Conservation (phyloP, 805 yeast genomes). For the Candida arabinofermentans region DNA sequence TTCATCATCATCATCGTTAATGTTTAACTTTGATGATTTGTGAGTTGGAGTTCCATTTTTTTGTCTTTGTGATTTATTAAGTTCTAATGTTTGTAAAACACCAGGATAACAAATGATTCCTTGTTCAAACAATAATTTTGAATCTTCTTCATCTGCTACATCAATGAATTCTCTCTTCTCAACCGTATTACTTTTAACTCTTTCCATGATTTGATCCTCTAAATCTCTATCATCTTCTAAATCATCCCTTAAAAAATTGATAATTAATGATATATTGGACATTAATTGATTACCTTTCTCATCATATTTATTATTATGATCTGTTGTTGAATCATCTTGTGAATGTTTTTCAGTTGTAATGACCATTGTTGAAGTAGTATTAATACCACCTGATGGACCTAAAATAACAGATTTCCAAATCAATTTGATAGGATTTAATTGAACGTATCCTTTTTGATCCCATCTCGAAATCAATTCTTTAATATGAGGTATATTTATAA, state of each 20-base stretch:
- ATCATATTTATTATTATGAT: slow-evolving; percentile 12
- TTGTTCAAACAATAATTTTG: slow-evolving; percentile 8
- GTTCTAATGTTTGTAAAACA: no score
- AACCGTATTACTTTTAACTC: slow-evolving; percentile 29
- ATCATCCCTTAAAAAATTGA: slow-evolving; percentile 65
- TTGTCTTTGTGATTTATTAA: no score
- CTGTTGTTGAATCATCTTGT: slow-evolving; percentile 1
- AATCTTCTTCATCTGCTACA: slow-evolving; percentile 10
- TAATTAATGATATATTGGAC: slow-evolving; percentile 53
- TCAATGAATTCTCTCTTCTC: slow-evolving; percentile 13
- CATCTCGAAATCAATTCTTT: slow-evolving; percentile 42
- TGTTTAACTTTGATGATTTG: not conserved
- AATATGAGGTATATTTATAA: slow-evolving; percentile 44
- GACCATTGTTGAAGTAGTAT: slow-evolving; percentile 48
- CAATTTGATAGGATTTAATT: slow-evolving; percentile 48
- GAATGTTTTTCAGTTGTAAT: slow-evolving; percentile 19
- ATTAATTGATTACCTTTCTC: slow-evolving; percentile 28
- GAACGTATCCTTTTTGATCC: slow-evolving; percentile 50
- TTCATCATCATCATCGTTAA: not conserved
- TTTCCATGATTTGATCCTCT: slow-evolving; percentile 53
- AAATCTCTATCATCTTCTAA: slow-evolving; percentile 56
- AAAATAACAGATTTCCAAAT: slow-evolving; percentile 81
- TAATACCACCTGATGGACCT: slow-evolving; percentile 85
- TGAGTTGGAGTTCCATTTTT: no score
- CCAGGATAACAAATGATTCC: slow-evolving; percentile 26